Evolutionary conservation across 2,329 filamentous ascomycete genomes (phyloP), one percentile per base, ranked within the genome.

Genomic region (Colletotrichum simmondsii): DNA sequence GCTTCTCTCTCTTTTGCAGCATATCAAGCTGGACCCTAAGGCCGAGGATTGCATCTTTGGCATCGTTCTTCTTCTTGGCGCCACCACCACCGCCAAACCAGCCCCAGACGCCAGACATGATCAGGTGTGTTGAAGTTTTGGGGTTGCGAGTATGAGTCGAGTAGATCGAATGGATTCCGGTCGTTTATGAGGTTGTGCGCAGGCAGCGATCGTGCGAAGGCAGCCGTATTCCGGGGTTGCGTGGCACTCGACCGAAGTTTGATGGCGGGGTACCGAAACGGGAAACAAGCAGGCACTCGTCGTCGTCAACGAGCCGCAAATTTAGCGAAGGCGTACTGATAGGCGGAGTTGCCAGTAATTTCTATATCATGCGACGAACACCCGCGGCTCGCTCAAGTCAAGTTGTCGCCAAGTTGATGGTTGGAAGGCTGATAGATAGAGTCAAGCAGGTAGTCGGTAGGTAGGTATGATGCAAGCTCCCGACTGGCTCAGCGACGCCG

Each of bases 1-100:
- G 95, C 83, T 91, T 94, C 87, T 98, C 95, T 73, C 96, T 90
- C 89, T 99, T 99, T 86, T 97, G 95, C 81, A 99, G 89, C 95
- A 98, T 98, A 78, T 98, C 96, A 57, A 98, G 89, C 86, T 98
- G 96, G 80, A 93, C 90, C 78, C 97, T 92, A 80, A 99, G 87
- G 73, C 90, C 91, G 70, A 99, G 88, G 79, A 99, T 99, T 77
- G 97, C 97, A 87, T 98, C 97, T 90, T 99, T 99, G 71, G 97
- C 95, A 28, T 73, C 65, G 19, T 75, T 75, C 87, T 97, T 98
- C 86, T 92, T 92, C 89, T 95, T 94, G 86, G 95, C 92, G 79
- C 91, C 92, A 79, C 91, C 90, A 77, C 90, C 91, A 80, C 95
- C 95, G 84, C 96, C 95, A 83, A 98, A 98, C 95, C 95, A 98